These are phyloP conservation scores for Xerocomus spinulosus DNA, from an alignment of 768 basidiomycete genomes.

Conservation along the genomic window DNA sequence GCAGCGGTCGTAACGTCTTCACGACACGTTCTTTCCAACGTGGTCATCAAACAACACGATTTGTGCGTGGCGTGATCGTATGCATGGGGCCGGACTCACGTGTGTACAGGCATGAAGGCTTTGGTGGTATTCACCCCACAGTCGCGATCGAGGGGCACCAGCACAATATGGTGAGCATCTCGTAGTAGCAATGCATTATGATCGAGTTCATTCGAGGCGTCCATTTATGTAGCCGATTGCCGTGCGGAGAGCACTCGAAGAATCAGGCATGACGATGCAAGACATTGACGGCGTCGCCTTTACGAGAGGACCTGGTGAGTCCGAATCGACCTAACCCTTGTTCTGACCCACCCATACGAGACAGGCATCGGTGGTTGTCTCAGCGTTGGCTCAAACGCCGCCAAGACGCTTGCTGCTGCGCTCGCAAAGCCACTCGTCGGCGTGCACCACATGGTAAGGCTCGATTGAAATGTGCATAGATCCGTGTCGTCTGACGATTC, in stretches of 20 bases:
- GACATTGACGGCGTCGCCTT: slow-evolving; percentile 87
- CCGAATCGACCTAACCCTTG: background rate
- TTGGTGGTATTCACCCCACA: slow-evolving; percentile 75
- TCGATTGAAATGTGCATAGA: background rate
- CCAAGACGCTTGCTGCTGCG: slow-evolving; percentile 80
- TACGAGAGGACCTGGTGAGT: slow-evolving; percentile 77
- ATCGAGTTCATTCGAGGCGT: background rate
- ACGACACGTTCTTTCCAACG: slow-evolving; percentile 70
- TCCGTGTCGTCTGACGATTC: background rate
- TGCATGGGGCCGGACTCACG: background rate
- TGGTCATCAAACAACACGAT: slow-evolving; percentile 77
- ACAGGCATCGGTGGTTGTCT: slow-evolving; percentile 79
- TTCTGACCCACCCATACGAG: too few species aligned
- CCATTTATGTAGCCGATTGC: slow-evolving; percentile 57
- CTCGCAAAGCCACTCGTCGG: slow-evolving; percentile 77
- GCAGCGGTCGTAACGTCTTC: slow-evolving; percentile 78
- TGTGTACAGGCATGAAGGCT: slow-evolving; percentile 20
- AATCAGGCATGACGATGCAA: slow-evolving; percentile 53
- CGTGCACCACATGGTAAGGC: slow-evolving; percentile 89
- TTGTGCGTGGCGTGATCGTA: background rate
- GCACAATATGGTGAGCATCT: slow-evolving; percentile 57
- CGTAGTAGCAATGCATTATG: too few species aligned
- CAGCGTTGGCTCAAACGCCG: slow-evolving; percentile 71
- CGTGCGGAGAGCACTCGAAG: slow-evolving; percentile 59
- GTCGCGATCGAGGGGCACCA: slow-evolving; percentile 77